Base-by-base conservation (phyloP, 2,329 filamentous ascomycete species). In the Verticillium nubilum region DNA sequence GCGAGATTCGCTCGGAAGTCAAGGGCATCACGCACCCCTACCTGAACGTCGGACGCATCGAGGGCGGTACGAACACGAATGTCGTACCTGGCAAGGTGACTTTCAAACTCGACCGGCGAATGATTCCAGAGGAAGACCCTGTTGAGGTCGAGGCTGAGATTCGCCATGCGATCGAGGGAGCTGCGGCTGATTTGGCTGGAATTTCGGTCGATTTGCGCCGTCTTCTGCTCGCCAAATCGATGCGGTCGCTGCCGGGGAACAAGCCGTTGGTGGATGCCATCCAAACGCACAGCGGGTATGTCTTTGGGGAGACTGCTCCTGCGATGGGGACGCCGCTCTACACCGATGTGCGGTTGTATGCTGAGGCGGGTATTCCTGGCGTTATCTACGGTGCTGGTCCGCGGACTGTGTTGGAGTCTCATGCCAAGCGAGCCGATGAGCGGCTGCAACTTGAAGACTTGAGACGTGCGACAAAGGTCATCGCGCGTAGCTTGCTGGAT, bases 21-120 rank as follows among this genome's bases (percentile, higher is more conserved):
- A 27, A 54, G 15, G 55, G 58, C 37, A 61, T 60, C 31, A 58
- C 55, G 17, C 60, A 61, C n/a, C 60, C 60, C 2, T 61, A 61
- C 52, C 60, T 61, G 10, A 60, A 61, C 55, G 55, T 61, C 37
- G 58, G 60, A 25, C 58, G 60, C 29, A 61, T 61, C 60, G 58
- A 61, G 28, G 60, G 60, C 35, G 60, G 58, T 7, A 61, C 60
- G 7, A 59, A 61, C 55, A 61, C 60, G 23, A 61, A 61, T 15
- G 58, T 61, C 37, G 54, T 61, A 12, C 60, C 60, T 2, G 60
- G 60, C 17, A 58, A 57, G 33, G 58, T 61, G 28, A 31, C 19
- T 5, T 61, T 61, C 60, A 57, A 59, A 47, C 60, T 61, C 50
- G 60, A 61, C 23, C 54, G 60, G 15, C 60, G 60, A 28, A 61